These are phyloP conservation scores for Suillus alpinus DNA, from an alignment of 768 basidiomycete species.

Conservation along the genomic window DNA sequence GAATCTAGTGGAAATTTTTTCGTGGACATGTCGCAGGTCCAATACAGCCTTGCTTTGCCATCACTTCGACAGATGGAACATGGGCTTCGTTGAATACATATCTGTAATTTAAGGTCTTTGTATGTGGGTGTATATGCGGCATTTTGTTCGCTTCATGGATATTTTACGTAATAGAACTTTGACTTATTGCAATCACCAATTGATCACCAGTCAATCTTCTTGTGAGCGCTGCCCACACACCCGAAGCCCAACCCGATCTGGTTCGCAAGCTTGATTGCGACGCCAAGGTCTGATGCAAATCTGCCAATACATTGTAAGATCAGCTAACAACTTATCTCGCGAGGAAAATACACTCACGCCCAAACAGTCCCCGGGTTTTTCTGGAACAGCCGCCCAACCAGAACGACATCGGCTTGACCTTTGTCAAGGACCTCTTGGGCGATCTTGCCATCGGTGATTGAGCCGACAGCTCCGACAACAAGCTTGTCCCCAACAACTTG, in stretches of 20 bases:
- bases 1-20: neutral
- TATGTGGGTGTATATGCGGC: neutral
- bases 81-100: neutral
- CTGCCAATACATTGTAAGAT: neutral
- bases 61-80: neutral
- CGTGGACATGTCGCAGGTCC: neutral
- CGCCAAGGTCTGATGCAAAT: constrained; percentile 56
- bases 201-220: constrained; percentile 11
- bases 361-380: constrained; percentile 53
- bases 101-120: neutral
- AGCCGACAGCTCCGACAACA: constrained; percentile 25
- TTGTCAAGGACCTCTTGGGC: constrained; percentile 43
- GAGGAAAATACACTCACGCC: constrained; percentile 21
- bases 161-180: neutral
- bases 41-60: neutral
- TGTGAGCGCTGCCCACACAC: constrained; percentile 28
- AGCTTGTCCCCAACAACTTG: constrained; percentile 40
- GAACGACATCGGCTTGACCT: constrained; percentile 44
- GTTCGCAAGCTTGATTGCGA: constrained; percentile 41
- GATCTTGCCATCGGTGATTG: constrained; percentile 35
- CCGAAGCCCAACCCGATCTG: constrained; percentile 56
- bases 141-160: neutral
- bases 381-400: constrained; percentile 54
- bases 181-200: constrained; percentile 4
- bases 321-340: neutral